Evolutionary conservation across 192 early-diverging fungal species (phyloP).

Genomic region (Coemansia sp.): DNA sequence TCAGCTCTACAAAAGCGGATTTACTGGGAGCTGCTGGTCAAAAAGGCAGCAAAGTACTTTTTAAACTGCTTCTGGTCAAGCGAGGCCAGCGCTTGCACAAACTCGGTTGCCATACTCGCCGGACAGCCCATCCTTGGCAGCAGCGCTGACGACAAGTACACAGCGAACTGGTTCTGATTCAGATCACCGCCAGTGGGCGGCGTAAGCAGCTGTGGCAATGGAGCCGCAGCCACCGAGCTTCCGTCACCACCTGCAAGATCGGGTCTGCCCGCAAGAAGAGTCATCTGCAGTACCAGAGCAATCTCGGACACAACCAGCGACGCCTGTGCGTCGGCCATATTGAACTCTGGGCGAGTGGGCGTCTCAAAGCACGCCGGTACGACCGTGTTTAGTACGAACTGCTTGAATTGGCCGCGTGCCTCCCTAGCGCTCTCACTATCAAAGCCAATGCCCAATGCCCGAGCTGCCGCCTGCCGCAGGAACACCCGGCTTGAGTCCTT

Average conservation of each 20-base stretch:
- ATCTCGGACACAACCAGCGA: slow-evolving; percentile 60
- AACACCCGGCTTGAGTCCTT: not conserved
- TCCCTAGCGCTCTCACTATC: slow-evolving; percentile 18
- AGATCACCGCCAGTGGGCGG: slow-evolving; percentile 39
- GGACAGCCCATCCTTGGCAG: slow-evolving; percentile 59
- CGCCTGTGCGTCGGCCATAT: slow-evolving; percentile 72
- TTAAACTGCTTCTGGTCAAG: slow-evolving; percentile 65
- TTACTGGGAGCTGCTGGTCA: slow-evolving; percentile 16
- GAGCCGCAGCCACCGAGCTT: slow-evolving; percentile 18
- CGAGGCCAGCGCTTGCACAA: slow-evolving; percentile 70
- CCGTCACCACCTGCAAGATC: slow-evolving; percentile 30
- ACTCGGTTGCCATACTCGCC: slow-evolving; percentile 62
- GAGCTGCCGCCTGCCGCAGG: slow-evolving; percentile 32
- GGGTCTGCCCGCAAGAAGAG: slow-evolving; percentile 35
- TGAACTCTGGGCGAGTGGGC: slow-evolving; percentile 70
- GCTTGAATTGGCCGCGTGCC: slow-evolving; percentile 57
- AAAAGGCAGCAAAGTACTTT: slow-evolving; percentile 61
- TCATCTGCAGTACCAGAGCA: slow-evolving; percentile 55
- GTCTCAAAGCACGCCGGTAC: slow-evolving; percentile 77
- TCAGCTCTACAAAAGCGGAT: too few relatives aligned
- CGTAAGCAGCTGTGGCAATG: slow-evolving; percentile 27
- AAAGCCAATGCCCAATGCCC: slow-evolving; percentile 24
- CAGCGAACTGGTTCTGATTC: slow-evolving; percentile 41
- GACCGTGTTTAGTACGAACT: slow-evolving; percentile 74
- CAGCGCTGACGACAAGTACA: slow-evolving; percentile 33